Evolutionary conservation across 331 rosid species (phyloP).

Genomic region (Stylosanthes scabra): DNA sequence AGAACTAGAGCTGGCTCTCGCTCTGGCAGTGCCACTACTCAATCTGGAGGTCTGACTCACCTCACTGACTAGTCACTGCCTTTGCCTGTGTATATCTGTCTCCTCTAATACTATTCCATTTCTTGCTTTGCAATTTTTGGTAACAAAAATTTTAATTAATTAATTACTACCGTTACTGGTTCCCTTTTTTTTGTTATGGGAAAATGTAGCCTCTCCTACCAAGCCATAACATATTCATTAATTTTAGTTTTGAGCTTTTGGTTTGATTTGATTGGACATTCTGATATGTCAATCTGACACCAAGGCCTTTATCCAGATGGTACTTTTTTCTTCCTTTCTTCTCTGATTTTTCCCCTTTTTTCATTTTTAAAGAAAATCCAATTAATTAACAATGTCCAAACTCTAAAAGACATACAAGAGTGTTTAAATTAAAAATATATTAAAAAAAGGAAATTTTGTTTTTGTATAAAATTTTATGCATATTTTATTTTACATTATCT

Average conservation of each 20-base stretch:
- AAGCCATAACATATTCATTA: neutral
- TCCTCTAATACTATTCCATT: neutral
- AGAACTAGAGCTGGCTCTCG: neutral
- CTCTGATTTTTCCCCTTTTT: neutral
- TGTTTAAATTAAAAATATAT: too few relatives aligned
- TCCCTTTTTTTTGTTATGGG: neutral
- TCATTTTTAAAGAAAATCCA: neutral
- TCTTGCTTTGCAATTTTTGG: neutral
- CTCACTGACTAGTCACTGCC: constrained; percentile 15
- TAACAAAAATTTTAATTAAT: neutral
- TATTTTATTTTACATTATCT: too few relatives aligned
- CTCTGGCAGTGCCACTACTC: constrained; percentile 27
- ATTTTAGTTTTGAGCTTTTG: neutral
- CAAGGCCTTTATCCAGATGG: neutral
- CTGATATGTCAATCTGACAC: constrained; percentile 51
- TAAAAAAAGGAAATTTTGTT: too few relatives aligned
- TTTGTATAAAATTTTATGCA: too few relatives aligned
- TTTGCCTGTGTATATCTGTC: neutral
- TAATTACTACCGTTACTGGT: too few relatives aligned
- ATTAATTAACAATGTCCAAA: neutral
- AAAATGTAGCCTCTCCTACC: neutral
- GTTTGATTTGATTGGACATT: constrained; percentile 51
- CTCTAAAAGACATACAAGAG: too few relatives aligned
- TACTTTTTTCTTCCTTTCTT: neutral
- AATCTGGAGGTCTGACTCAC: constrained; percentile 24